Evolutionary conservation across 768 basidiomycete species (phyloP).

Genomic region (Pisolithus tinctorius): DNA sequence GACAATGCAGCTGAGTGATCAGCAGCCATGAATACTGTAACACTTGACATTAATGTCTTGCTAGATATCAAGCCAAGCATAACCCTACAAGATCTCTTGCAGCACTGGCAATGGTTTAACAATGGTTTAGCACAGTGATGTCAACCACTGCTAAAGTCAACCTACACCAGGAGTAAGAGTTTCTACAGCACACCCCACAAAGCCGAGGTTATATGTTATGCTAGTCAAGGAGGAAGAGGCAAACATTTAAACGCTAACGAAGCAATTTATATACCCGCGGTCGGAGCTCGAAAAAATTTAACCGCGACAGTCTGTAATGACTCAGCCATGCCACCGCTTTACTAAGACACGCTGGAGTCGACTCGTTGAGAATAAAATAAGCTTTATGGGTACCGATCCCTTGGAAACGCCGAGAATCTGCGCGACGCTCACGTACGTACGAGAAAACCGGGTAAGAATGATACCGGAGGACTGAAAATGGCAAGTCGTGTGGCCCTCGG

Average conservation of each 20-base stretch:
- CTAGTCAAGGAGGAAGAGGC: not conserved
- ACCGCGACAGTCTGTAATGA: not conserved
- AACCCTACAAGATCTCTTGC: not conserved
- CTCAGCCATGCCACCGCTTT: no score
- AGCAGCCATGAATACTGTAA: not conserved
- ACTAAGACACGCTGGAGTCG: no score
- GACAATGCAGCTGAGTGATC: no score
- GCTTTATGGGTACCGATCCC: not conserved
- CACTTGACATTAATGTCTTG: not conserved
- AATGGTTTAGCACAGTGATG: no score
- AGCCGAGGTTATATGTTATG: not conserved
- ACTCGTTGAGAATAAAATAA: not conserved
- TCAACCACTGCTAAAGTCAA: no score
- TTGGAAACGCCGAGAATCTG: not conserved
- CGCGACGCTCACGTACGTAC: not conserved
- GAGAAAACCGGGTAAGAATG: no score
- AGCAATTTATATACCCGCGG: not conserved
- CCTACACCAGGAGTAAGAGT: no score
- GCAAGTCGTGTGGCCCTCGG: no score
- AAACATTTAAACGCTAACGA: not conserved
- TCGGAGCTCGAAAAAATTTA: constrained; percentile 1
- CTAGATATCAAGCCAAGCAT: not conserved
- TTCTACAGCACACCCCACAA: not conserved
- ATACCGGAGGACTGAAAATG: no score
- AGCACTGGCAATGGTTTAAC: no score